Conservation (phyloP, 2,329 filamentous ascomycete genomes). For the Penicillium sp. region DNA sequence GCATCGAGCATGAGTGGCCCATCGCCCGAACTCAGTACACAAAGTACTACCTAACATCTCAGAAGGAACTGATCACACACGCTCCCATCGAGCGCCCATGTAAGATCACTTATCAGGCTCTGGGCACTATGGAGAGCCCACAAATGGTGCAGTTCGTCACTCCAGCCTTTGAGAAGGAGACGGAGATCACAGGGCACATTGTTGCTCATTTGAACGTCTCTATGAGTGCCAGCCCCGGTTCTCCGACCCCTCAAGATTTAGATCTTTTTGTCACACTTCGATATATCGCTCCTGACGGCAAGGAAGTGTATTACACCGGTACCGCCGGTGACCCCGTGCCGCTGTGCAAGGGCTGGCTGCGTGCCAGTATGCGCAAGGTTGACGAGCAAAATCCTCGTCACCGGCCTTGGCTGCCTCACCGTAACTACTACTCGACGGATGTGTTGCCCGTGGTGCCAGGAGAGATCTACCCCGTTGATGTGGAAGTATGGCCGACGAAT, state of each 20-base stretch:
- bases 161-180: conserved; percentile 54
- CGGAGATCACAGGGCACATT: conserved; percentile 64
- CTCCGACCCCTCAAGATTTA: conserved; percentile 43
- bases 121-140: conserved; percentile 52
- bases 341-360: conserved; percentile 51
- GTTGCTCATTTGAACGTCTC: conserved; percentile 61
- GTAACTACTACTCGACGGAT: conserved; percentile 48
- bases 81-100: conserved; percentile 22
- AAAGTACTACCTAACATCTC: conserved; percentile 53
- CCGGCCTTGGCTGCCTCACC: conserved; percentile 42
- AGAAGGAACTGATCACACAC: conserved; percentile 37
- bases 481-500: conserved; percentile 39
- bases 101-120: conserved; percentile 54
- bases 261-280: conserved; percentile 53
- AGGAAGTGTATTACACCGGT: conserved; percentile 51
- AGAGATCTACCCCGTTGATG: conserved; percentile 47
- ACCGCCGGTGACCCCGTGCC: conserved; percentile 52
- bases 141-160: conserved; percentile 55
- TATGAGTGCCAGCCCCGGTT: conserved; percentile 35
- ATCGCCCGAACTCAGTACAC: conserved; percentile 60
- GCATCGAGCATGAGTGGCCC: conserved; percentile 60
- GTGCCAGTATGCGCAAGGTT: conserved; percentile 47
- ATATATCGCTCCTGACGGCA: conserved; percentile 44
- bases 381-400: conserved; percentile 42
- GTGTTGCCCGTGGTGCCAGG: conserved; percentile 44